Conservation (phyloP, 2,329 filamentous ascomycete species). For the Paecilomyces dactylethromorphus region DNA sequence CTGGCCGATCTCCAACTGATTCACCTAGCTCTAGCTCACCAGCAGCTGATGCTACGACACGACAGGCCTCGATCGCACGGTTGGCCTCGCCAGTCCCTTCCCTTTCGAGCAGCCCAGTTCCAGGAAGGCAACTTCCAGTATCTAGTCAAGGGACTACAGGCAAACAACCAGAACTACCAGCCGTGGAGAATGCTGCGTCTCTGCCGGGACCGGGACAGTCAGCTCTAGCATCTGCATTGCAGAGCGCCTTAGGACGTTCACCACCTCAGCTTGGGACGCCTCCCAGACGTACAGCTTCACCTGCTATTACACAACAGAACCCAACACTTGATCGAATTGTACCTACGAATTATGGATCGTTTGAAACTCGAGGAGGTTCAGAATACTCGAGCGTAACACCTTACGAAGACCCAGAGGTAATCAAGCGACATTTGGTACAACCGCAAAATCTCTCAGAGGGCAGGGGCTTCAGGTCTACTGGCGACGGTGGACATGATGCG, state of each 20-base stretch:
- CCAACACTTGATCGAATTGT: slow-evolving; percentile 45
- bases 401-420: slow-evolving; percentile 83
- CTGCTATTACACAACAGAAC: slow-evolving; percentile 40
- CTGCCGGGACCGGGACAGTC: slow-evolving; percentile 74
- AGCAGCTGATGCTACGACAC: slow-evolving; percentile 35
- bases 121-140: slow-evolving; percentile 37
- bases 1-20: slow-evolving; percentile 17
- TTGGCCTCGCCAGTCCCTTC: slow-evolving; percentile 52
- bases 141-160: slow-evolving; percentile 35
- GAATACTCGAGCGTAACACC: slow-evolving; percentile 49
- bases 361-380: slow-evolving; percentile 54
- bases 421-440: slow-evolving; percentile 80
- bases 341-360: slow-evolving; percentile 76
- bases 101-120: slow-evolving; percentile 18
- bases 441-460: slow-evolving; percentile 43
- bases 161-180: slow-evolving; percentile 57
- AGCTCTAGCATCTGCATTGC: slow-evolving; percentile 80
- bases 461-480: slow-evolving; percentile 22
- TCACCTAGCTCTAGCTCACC: slow-evolving; percentile 27
- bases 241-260: slow-evolving; percentile 59
- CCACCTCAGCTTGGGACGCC: slow-evolving; percentile 38
- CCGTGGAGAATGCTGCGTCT: slow-evolving; percentile 51
- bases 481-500: slow-evolving; percentile 23
- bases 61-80: slow-evolving; percentile 49
- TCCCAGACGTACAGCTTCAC: slow-evolving; percentile 51